Conservation (phyloP, 2,329 filamentous ascomycete species). For the Mariannaea elegans region DNA sequence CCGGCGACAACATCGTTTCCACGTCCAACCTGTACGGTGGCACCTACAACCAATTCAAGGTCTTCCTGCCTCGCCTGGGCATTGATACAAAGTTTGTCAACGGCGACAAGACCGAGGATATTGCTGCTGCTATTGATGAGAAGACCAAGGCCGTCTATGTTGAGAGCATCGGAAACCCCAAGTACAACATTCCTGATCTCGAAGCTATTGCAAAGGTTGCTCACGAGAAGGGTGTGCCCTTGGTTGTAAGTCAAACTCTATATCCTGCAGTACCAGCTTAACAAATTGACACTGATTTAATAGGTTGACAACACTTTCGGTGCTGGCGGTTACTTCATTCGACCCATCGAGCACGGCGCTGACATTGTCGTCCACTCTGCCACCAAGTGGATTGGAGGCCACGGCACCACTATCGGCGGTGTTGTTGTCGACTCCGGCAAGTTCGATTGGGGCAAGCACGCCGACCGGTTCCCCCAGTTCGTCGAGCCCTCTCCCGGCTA, state of each 20-base stretch:
- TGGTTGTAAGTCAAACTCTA: conserved; percentile 58
- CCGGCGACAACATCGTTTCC: conserved; percentile 92
- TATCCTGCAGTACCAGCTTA: too few relatives aligned
- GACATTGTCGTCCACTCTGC: conserved; percentile 95
- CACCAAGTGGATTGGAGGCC: conserved; percentile 97
- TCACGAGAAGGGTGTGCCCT: conserved; percentile 71
- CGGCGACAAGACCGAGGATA: conserved; percentile 81
- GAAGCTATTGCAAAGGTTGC: conserved; percentile 86
- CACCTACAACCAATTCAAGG: conserved; percentile 98
- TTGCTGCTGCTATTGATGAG: conserved; percentile 85
- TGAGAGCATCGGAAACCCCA: conserved; percentile 93
- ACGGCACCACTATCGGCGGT: conserved; percentile 91
- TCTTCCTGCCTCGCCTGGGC: conserved; percentile 85
- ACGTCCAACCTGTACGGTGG: conserved; percentile 93
- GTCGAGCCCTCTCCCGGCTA: conserved; percentile 88
- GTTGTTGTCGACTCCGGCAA: conserved; percentile 88
- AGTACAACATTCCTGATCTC: conserved; percentile 92
- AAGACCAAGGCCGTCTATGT: conserved; percentile 93
- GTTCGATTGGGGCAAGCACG: conserved; percentile 92
- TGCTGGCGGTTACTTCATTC: conserved; percentile 87
- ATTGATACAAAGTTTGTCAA: conserved; percentile 88
- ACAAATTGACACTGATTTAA: not conserved
- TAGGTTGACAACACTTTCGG: conserved; percentile 95
- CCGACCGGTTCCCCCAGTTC: conserved; percentile 89
- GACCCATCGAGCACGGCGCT: conserved; percentile 88